These are phyloP conservation scores for Candida tetrigidarum DNA, from an alignment of 1,139 yeast genomes.

Conservation along the genomic window DNA sequence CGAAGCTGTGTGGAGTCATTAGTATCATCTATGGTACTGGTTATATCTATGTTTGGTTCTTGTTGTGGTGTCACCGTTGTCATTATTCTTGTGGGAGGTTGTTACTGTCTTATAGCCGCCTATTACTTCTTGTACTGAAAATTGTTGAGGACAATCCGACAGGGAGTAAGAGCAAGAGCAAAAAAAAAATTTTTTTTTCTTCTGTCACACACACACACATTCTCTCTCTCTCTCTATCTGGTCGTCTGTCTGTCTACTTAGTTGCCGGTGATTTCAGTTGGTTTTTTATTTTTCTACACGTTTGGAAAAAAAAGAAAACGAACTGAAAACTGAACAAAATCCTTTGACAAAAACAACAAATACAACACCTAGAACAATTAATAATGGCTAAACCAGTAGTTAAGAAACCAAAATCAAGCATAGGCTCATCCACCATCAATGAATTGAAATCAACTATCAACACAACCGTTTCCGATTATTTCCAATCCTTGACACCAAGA, in stretches of 20 bases:
- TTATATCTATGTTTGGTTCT: not conserved
- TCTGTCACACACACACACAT: too few species aligned
- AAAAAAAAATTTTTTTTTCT: not conserved
- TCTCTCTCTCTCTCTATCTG: slow-evolving; percentile 6
- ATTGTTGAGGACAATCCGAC: not conserved
- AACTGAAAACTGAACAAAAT: not conserved
- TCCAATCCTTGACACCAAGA: slow-evolving; percentile 44
- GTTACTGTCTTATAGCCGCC: too few species aligned
- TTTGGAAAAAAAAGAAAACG: not conserved
- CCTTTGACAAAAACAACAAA: not conserved
- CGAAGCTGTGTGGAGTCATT: slow-evolving; percentile 13
- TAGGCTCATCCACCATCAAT: slow-evolving; percentile 18
- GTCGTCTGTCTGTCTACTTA: too few species aligned
- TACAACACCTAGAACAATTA: not conserved
- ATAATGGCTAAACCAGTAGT: slow-evolving; percentile 10
- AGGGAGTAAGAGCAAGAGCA: not conserved
- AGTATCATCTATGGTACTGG: not conserved
- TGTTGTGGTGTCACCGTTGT: slow-evolving; percentile 11
- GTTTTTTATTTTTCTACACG: slow-evolving; percentile 1
- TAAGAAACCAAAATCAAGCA: slow-evolving; percentile 1
- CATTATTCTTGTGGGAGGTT: not conserved
- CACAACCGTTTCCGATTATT: slow-evolving; percentile 53
- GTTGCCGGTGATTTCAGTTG: too few species aligned
- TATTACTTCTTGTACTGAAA: not conserved
- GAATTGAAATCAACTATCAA: slow-evolving; percentile 55